A percentile compares a stretch with the other conserved stretches of the same genome.
phyloP scores from a whole-genome alignment of 2,329 filamentous ascomycete genomes.

The Fusarium oligoseptatum region DNA sequence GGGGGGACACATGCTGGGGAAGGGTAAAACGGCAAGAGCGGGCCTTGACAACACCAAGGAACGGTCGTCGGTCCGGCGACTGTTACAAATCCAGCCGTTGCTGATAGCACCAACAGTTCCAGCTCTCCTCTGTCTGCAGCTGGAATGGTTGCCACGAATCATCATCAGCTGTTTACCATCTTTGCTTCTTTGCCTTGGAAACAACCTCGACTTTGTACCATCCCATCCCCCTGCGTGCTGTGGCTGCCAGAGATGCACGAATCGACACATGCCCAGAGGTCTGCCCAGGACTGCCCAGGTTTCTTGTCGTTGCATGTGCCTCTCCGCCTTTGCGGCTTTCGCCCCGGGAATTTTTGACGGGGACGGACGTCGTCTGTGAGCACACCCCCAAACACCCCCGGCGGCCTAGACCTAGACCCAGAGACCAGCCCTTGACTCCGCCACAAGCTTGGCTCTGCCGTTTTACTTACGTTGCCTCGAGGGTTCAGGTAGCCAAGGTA shows the following conservation, averaged over 20 bases:
- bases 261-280: conserved; percentile 28
- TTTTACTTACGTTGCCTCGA: conserved; percentile 36
- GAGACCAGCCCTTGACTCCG: conserved; percentile 31
- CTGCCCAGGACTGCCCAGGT: conserved; percentile 24
- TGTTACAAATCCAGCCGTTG: background rate
- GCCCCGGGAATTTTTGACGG: background rate
- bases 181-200: conserved; percentile 5
- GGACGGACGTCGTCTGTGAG: background rate
- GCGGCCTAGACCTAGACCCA: conserved; percentile 12
- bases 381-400: conserved; percentile 29
- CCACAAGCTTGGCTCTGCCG: conserved; percentile 21
- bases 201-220: conserved; percentile 2
- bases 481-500: background rate
- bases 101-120: background rate
- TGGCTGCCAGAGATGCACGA: conserved; percentile 23
- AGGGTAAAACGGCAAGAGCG: conserved; percentile 2
- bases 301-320: conserved; percentile 9
- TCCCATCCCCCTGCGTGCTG: conserved; percentile 9
- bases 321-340: background rate
- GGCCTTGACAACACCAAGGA: background rate
- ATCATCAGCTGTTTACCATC: conserved; percentile 17
- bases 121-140: background rate
- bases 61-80: background rate
- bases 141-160: background rate
- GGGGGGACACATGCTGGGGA: conserved; percentile 1